Evolutionary conservation across 805 yeast genomes (phyloP).

Genomic region (Teunomyces gatunensis): DNA sequence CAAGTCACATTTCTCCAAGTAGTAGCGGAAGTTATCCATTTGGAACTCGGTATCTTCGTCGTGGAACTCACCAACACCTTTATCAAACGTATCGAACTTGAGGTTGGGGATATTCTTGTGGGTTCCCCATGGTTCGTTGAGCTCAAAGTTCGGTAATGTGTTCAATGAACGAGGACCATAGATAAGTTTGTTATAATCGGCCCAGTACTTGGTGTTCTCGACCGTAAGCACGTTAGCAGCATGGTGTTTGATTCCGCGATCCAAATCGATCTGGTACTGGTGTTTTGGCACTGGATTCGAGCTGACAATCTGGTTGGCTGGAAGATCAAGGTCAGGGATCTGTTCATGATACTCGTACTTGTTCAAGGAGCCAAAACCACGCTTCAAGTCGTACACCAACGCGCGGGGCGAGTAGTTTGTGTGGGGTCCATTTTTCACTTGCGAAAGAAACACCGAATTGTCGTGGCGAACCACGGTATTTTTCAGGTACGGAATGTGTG

Average conservation of each 20-base stretch:
- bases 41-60: constrained; percentile 26
- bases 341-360: constrained; percentile 46
- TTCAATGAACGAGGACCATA: constrained; percentile 60
- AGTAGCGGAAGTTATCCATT: constrained; percentile 55
- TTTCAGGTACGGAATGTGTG: constrained; percentile 53
- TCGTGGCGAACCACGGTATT: constrained; percentile 45
- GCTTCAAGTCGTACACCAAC: constrained; percentile 72
- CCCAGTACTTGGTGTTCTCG: constrained; percentile 63
- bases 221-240: constrained; percentile 26
- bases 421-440: constrained; percentile 21
- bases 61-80: constrained; percentile 63
- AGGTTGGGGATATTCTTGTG: constrained; percentile 31
- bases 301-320: neutral
- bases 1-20: constrained; percentile 73
- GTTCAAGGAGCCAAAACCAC: constrained; percentile 72
- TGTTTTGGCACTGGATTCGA: constrained; percentile 39
- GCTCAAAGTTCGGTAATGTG: constrained; percentile 37
- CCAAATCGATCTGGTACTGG: constrained; percentile 64
- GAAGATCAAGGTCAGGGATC: constrained; percentile 3
- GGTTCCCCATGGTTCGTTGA: constrained; percentile 11
- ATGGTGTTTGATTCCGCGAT: constrained; percentile 35
- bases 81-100: constrained; percentile 45
- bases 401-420: constrained; percentile 72
- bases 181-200: constrained; percentile 70
- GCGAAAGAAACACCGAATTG: constrained; percentile 38